These are phyloP conservation scores for Brachypodium distachyon DNA, from an alignment of 202 grass and related monocot species.

Conservation along the genomic window DNA sequence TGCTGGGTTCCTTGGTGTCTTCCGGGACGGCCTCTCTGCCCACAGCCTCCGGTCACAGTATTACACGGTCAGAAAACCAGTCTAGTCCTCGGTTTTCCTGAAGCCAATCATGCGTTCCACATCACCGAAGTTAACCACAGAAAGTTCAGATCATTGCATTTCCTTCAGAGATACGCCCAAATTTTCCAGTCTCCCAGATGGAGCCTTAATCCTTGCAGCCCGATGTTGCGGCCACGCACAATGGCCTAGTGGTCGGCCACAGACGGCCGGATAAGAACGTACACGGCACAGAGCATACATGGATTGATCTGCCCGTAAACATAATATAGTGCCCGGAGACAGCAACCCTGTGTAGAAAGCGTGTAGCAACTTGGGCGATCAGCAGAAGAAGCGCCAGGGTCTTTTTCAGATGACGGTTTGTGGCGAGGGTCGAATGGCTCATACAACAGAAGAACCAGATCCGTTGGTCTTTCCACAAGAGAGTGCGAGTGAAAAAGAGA, in stretches of 20 bases:
- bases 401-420: neutral
- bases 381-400: neutral
- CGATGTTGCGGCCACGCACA: neutral
- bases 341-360: conserved; percentile 17
- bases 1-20: neutral
- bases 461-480: neutral
- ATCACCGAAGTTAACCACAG: neutral
- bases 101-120: neutral
- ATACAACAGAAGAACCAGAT: conserved; percentile 19
- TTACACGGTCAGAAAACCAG: neutral
- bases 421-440: neutral
- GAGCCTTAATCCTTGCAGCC: too few species aligned
- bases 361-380: neutral
- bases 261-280: neutral
- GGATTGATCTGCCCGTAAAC: neutral
- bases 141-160: neutral
- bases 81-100: neutral
- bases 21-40: neutral
- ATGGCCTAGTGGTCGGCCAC: neutral
- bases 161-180: neutral
- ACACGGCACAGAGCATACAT: neutral
- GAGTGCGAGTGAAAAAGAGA: neutral
- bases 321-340: neutral
- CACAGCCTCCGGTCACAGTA: neutral
- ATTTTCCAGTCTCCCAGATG: neutral